Conservation (phyloP, 2,329 filamentous ascomycete species). For the Chalaropsis ovoidea region DNA sequence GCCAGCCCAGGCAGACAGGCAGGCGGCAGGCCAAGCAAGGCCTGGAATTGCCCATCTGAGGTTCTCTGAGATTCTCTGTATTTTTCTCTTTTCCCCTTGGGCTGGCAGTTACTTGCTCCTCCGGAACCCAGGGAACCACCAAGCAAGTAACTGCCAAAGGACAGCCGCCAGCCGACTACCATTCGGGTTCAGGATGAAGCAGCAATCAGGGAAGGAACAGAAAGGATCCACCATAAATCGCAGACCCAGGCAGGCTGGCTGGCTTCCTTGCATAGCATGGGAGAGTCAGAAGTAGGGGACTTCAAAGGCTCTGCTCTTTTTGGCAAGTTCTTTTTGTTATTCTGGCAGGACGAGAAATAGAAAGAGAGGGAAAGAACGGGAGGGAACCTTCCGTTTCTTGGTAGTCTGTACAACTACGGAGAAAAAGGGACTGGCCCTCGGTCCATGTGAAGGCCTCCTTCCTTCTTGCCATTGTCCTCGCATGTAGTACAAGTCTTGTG, state of each 20-base stretch:
- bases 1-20: not conserved
- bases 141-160: not conserved
- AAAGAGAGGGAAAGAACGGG: not conserved
- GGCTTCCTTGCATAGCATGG: not conserved
- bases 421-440: not conserved
- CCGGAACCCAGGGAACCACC: conserved; percentile 1
- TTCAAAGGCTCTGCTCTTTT: not conserved
- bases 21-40: too few relatives aligned
- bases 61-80: not conserved
- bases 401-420: not conserved
- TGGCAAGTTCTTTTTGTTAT: not conserved
- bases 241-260: not conserved
- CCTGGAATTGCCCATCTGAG: too few relatives aligned
- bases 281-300: not conserved
- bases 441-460: not conserved
- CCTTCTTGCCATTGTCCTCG: not conserved
- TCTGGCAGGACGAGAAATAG: not conserved
- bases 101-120: not conserved
- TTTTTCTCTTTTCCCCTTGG: not conserved
- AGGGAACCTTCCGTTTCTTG: not conserved
- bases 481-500: not conserved
- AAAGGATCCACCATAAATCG: not conserved
- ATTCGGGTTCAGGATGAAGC: not conserved
- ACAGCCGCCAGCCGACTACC: not conserved
- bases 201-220: not conserved